phyloP scores from a whole-genome alignment of 495 filamentous ascomycete genomes.

The Stereocaulon alpinum region DNA sequence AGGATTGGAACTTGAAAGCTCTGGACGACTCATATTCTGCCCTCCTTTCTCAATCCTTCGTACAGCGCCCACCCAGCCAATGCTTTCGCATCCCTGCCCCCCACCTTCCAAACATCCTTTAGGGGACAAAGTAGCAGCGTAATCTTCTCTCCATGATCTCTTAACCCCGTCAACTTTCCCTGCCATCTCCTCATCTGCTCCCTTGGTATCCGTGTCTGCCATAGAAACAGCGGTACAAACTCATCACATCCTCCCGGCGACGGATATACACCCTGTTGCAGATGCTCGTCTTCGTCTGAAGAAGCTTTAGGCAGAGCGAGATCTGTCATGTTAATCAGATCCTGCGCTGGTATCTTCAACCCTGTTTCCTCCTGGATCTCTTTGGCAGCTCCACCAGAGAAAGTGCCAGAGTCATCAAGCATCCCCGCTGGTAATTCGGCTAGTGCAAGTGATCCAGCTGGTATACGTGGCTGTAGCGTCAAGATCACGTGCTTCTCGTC shows the following conservation, averaged over 20 bases:
- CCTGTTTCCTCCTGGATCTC: slow-evolving; percentile 81
- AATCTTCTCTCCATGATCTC: slow-evolving; percentile 76
- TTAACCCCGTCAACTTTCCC: slow-evolving; percentile 67
- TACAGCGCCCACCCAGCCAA: slow-evolving; percentile 70
- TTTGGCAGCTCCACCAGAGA: slow-evolving; percentile 65
- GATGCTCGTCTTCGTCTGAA: slow-evolving; percentile 32
- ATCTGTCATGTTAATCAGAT: slow-evolving; percentile 62
- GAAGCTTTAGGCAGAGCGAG: slow-evolving; percentile 32
- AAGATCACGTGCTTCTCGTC: slow-evolving; percentile 61
- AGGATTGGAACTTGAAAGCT: no score
- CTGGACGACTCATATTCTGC: slow-evolving; percentile 40
- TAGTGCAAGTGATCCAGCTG: slow-evolving; percentile 65
- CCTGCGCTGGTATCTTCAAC: slow-evolving; percentile 42
- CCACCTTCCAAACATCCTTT: slow-evolving; percentile 67
- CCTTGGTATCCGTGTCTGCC: slow-evolving; percentile 56
- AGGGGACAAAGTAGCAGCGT: slow-evolving; percentile 62
- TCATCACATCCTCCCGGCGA: slow-evolving; percentile 78
- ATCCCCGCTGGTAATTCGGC: slow-evolving; percentile 82
- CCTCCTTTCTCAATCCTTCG: slow-evolving; percentile 56
- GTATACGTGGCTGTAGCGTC: slow-evolving; percentile 73
- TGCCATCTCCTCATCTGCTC: slow-evolving; percentile 55
- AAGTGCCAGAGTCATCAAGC: slow-evolving; percentile 69
- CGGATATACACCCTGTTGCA: slow-evolving; percentile 61
- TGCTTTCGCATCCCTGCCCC: slow-evolving; percentile 66
- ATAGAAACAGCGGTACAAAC: slow-evolving; percentile 67